Evolutionary conservation across 2,329 filamentous ascomycete species (phyloP), one percentile per base, ranked within the genome.

Genomic region (Exophiala mesophila): DNA sequence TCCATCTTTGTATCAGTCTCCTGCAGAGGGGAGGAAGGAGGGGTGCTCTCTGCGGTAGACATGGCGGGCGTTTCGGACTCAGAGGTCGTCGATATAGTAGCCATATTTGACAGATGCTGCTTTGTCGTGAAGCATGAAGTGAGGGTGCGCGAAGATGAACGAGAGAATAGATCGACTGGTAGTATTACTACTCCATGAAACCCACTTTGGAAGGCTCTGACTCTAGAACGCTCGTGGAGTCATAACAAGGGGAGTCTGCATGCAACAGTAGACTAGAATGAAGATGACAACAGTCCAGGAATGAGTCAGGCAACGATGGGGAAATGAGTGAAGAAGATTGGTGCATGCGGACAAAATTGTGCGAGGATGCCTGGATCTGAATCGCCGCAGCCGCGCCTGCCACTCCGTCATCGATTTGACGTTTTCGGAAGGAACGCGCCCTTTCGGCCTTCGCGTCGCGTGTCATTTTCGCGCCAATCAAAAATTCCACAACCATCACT

Each of bases 21-120:
- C 16, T 41, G 20, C 12, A 32, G 23, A 35, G 45, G 45, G 13
- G 49, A 47, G 8, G 45, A 41, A 2, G 39, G 38, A 5, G 49
- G 43, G 26, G 46, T 49, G 30, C 38, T 42, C 26, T 38, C 42
- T 2, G 15, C 23, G 9, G 39, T 36, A 36, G 49, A 52, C 46
- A 49, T 44, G n/a, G 36, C 30, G 31, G 46, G 24, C 9, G 42
- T 37, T 4, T 23, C 23, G 19, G 48, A 36, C n/a, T 26, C 36
- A 8, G 45, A 45, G 12, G 26, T 39, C 3, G 41, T 17, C 10
- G 48, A 35, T 15, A 26, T 37, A 9, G 19, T 39, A 16, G 41
- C 39, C 48, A 49, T 49, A 15, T 26, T 26, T 12, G 23, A 26
- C 12, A 26, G 6, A 12, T 26, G 23, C 23, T 26, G 12, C n/a